Evolutionary conservation across 2,329 filamentous ascomycete species (phyloP).

Genomic region (Alternaria viburni): DNA sequence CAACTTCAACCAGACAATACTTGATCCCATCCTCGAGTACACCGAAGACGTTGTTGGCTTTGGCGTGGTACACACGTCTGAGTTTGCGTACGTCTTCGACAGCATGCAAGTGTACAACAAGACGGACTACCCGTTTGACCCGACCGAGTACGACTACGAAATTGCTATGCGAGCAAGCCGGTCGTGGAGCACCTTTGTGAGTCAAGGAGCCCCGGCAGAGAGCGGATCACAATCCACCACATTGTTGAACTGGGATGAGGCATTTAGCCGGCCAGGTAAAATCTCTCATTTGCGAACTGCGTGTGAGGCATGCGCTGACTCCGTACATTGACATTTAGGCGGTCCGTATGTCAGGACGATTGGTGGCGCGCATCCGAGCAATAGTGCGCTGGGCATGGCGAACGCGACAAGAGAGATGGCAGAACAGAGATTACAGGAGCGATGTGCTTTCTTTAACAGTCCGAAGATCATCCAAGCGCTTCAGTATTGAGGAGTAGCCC

Average conservation of each 20-base stretch:
- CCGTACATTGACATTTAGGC: background rate
- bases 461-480: conserved; percentile 52
- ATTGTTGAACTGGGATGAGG: conserved; percentile 46
- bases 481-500: conserved; percentile 25
- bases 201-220: conserved; percentile 38
- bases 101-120: conserved; percentile 51
- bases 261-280: conserved; percentile 35
- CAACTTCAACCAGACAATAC: conserved; percentile 62
- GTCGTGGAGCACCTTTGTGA: conserved; percentile 58
- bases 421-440: conserved; percentile 53
- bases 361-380: conserved; percentile 54
- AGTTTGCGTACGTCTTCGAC: conserved; percentile 61
- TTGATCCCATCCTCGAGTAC: conserved; percentile 52
- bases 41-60: conserved; percentile 46
- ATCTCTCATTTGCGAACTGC: background rate
- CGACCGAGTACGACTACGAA: conserved; percentile 50
- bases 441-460: conserved; percentile 57
- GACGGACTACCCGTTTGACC: conserved; percentile 41
- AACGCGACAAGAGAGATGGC: conserved; percentile 34
- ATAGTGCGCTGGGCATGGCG: conserved; percentile 50
- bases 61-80: conserved; percentile 60
- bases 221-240: conserved; percentile 11
- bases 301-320: background rate
- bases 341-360: conserved; percentile 39
- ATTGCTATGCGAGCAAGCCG: conserved; percentile 52